These are phyloP conservation scores for Letharia lupina DNA, from an alignment of 495 filamentous ascomycete genomes.

Conservation along the genomic window DNA sequence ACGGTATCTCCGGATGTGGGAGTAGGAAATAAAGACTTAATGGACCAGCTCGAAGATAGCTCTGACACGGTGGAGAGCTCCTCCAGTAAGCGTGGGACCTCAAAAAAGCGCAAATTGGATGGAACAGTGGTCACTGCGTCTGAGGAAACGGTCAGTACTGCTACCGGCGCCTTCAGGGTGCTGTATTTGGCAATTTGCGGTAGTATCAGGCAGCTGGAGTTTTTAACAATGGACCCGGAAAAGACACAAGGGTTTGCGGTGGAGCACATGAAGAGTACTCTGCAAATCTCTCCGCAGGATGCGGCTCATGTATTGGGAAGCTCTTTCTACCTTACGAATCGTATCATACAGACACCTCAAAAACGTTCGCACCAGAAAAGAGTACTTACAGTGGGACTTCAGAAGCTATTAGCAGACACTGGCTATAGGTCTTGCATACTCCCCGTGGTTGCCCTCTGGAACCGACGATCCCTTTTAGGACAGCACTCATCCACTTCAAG, in stretches of 20 bases:
- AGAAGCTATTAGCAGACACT: neutral
- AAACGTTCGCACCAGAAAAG: neutral
- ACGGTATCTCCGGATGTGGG: neutral
- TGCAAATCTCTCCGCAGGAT: conserved; percentile 41
- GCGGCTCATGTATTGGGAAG: conserved; percentile 40
- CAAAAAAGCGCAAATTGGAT: conserved; percentile 37
- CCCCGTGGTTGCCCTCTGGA: conserved; percentile 39
- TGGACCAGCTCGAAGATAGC: neutral
- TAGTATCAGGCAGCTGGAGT: conserved; percentile 12
- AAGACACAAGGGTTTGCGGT: conserved; percentile 34
- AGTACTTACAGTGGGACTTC: neutral
- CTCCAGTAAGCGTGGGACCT: conserved; percentile 8
- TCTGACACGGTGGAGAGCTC: conserved; percentile 22
- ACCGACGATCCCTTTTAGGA: conserved; percentile 34
- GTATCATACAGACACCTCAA: conserved; percentile 4
- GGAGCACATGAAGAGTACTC: conserved; percentile 45
- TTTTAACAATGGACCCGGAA: conserved; percentile 6
- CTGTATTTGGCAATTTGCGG: conserved; percentile 14
- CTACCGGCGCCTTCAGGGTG: neutral
- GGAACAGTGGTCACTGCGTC: conserved; percentile 27
- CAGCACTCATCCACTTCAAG: conserved; percentile 36
- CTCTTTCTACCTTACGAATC: conserved; percentile 15
- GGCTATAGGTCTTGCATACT: conserved; percentile 6
- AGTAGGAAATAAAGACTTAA: neutral
- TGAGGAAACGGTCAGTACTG: neutral